Base-by-base conservation (phyloP, 2,329 filamentous ascomycete genomes). In the Pseudovirgaria hyperparasitica region DNA sequence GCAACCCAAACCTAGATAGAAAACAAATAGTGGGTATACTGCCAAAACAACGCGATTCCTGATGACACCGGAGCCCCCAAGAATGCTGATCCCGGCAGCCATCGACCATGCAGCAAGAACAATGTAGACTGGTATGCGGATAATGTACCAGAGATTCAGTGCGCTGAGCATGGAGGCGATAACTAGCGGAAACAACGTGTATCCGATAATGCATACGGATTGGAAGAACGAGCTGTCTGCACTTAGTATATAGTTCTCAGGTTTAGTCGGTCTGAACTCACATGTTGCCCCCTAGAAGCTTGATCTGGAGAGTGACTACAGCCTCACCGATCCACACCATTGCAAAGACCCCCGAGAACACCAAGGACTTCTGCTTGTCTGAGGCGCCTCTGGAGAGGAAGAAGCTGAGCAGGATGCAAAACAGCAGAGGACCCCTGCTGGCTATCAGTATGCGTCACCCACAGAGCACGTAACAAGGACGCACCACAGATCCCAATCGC, bases 251-350 rank as follows among this genome's bases (percentile, higher is more conserved):
- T 25, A 9, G 24, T 9, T 21, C 19, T n/a, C 22, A 31, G 36
- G 22, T 25, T 22, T 19, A 44, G n/a, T 9, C 27, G 27, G 24
- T 27, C 30, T 6, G 14, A 8, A 72, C 85, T 58, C 63, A 96
- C 87, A 98, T 94, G 62, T 90, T 94, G 23, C 90, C 90, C 32
- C 90, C 90, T 32, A 98, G 60, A 41, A 98, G 64, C 62, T 92
- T 93, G 55, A 98, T 96, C 67, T 98, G 90, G 48, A 92, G 59
- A n/a, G 90, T 98, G 32, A 98, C 90, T 4, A 93, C 79, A 1
- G 86, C 86, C 62, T 96, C 86, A 16, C 86, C 90, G 32, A 98
- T 75, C 90, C 90, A 98, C 28, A 98, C 78, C 58, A 92, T 81
- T 25, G 85, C 84, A 58, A 98, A 98, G 23, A 98, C 85, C 4